These are phyloP conservation scores for Crithidia bombi DNA, from an alignment of 208 protist genomes.

Conservation along the genomic window DNA sequence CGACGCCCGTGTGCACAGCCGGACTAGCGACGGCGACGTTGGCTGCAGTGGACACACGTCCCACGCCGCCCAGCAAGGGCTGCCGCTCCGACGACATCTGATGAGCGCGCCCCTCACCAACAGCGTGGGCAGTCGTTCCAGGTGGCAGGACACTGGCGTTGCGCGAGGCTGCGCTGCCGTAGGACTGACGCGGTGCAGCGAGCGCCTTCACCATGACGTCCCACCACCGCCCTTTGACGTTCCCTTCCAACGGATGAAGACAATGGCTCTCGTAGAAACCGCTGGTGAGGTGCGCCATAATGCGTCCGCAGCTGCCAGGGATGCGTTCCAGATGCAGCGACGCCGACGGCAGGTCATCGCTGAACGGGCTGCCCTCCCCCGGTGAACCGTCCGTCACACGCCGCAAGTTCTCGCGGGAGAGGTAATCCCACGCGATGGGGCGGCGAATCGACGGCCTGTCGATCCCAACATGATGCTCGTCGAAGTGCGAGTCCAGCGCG, in stretches of 20 bases:
- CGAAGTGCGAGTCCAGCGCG: conserved; percentile 48
- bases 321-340: conserved; percentile 42
- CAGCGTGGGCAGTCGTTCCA: neutral
- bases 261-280: conserved; percentile 32
- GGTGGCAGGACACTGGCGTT: neutral
- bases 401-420: conserved; percentile 39
- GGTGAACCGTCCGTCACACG: conserved; percentile 29
- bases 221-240: conserved; percentile 1
- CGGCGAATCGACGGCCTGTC: conserved; percentile 27
- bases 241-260: conserved; percentile 26
- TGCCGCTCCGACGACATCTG: conserved; percentile 1
- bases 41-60: neutral
- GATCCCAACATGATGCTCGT: conserved; percentile 27
- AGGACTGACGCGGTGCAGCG: neutral
- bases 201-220: conserved; percentile 17
- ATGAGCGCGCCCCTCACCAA: neutral
- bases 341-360: neutral
- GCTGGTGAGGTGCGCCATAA: conserved; percentile 26
- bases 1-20: conserved; percentile 21
- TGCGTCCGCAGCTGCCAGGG: conserved; percentile 21
- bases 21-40: neutral
- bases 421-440: conserved; percentile 21
- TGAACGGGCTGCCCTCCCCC: neutral
- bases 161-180: neutral
- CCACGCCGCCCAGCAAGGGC: neutral